phyloP scores from a whole-genome alignment of 768 basidiomycete genomes.

The Auricularia cornea region DNA sequence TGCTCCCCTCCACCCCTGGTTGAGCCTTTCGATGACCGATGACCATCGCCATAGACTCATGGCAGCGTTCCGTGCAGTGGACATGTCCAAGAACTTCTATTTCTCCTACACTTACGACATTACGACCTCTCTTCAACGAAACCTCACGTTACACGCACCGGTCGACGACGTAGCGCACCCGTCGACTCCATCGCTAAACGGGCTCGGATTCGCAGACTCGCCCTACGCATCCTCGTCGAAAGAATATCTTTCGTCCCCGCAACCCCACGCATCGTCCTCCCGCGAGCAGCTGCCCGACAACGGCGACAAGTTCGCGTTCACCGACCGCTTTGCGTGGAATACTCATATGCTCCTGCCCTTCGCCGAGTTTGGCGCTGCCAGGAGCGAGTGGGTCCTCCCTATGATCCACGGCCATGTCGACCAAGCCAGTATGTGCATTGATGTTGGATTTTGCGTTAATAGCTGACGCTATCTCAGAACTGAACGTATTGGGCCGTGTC shows the following conservation, averaged over 20 bases:
- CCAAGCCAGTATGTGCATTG: conserved; percentile 74
- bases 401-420: conserved; percentile 95
- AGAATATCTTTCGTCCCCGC: too few relatives aligned
- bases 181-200: too few relatives aligned
- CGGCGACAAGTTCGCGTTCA: conserved; percentile 44
- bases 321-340: conserved; percentile 93
- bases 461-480: conserved; percentile 49
- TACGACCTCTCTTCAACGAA: conserved; percentile 91
- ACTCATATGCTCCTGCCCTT: conserved; percentile 63
- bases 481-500: conserved; percentile 82
- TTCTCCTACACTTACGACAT: conserved; percentile 99
- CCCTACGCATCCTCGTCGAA: too few relatives aligned
- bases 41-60: conserved; percentile 65
- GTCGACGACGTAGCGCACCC: conserved; percentile 14
- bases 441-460: not conserved
- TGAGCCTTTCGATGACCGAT: not conserved
- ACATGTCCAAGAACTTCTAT: conserved; percentile 99
- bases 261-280: not conserved
- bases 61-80: conserved; percentile 90
- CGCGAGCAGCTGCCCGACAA: conserved; percentile 1
- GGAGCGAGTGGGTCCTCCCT: conserved; percentile 80
- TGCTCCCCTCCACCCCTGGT: not conserved
- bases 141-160: conserved; percentile 57
- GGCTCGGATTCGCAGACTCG: too few relatives aligned
- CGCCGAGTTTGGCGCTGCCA: conserved; percentile 50